phyloP scores from a whole-genome alignment of 371 early-diverging fungal species.

The Syncephalastrum monosporum region DNA sequence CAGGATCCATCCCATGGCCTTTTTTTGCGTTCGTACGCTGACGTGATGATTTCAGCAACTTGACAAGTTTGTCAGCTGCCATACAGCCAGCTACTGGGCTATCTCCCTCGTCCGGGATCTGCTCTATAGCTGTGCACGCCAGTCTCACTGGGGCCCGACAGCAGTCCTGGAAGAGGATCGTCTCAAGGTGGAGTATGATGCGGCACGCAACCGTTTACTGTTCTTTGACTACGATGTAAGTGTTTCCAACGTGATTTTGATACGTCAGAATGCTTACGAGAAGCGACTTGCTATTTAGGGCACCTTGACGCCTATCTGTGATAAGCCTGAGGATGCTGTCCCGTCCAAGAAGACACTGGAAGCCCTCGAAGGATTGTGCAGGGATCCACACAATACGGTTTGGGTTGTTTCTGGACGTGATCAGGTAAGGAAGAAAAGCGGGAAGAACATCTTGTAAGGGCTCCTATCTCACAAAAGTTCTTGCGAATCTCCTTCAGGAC shows the following conservation, averaged over 20 bases:
- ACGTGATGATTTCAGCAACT: constrained; percentile 56
- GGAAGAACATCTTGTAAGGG: background rate
- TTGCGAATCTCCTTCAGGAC: constrained; percentile 62
- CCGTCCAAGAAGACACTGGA: constrained; percentile 65
- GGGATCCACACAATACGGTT: constrained; percentile 78
- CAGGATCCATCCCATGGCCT: constrained; percentile 58
- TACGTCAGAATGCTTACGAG: too few relatives aligned
- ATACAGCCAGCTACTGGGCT: constrained; percentile 95
- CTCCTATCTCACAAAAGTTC: too few relatives aligned
- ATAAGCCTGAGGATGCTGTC: constrained; percentile 66
- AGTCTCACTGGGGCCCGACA: constrained; percentile 53
- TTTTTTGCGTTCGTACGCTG: constrained; percentile 61
- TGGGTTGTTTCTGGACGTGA: constrained; percentile 94
- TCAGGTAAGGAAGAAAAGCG: constrained; percentile 61
- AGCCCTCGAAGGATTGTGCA: constrained; percentile 56
- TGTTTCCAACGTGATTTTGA: background rate
- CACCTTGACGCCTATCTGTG: constrained; percentile 75
- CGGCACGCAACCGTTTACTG: constrained; percentile 62
- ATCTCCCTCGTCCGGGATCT: constrained; percentile 70
- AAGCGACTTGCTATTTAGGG: constrained; percentile 50
- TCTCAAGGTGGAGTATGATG: constrained; percentile 41
- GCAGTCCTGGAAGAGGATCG: constrained; percentile 54
- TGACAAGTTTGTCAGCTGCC: constrained; percentile 77
- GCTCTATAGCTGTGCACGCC: constrained; percentile 25
- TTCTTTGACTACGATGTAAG: constrained; percentile 89